phyloP scores from a whole-genome alignment of 164 flowering plant species.

The Stephania cephalantha region DNA sequence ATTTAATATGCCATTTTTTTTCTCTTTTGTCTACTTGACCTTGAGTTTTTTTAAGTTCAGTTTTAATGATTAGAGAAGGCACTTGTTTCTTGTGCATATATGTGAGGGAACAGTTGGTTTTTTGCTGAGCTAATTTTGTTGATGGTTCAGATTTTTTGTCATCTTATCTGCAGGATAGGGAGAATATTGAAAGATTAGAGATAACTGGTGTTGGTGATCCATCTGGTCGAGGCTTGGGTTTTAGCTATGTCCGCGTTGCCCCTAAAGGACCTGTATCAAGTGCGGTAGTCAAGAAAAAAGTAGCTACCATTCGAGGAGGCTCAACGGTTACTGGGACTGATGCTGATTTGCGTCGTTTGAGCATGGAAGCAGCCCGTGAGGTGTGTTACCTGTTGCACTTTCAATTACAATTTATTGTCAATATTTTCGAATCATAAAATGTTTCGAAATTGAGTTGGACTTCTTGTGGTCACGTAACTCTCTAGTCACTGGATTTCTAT shows the following conservation, averaged over 20 bases:
- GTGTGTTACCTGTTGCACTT: slow-evolving; percentile 26
- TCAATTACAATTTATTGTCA: background rate
- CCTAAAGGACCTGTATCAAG: slow-evolving; percentile 74
- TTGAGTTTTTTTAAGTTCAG: too few species aligned
- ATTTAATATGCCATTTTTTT: too few species aligned
- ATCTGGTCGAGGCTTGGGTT: slow-evolving; percentile 95
- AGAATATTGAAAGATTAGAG: slow-evolving; percentile 90
- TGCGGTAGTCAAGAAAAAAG: slow-evolving; percentile 70
- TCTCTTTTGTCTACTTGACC: too few species aligned
- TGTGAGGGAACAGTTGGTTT: background rate
- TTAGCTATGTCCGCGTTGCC: slow-evolving; percentile 87
- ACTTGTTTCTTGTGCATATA: too few species aligned
- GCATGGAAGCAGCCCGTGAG: slow-evolving; percentile 99
- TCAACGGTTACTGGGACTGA: slow-evolving; percentile 97
- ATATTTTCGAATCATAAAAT: background rate
- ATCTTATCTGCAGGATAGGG: slow-evolving; percentile 60
- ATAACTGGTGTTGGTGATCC: slow-evolving; percentile 99
- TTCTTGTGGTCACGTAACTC: too few species aligned
- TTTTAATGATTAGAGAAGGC: too few species aligned
- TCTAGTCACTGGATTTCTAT: too few species aligned
- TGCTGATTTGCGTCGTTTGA: slow-evolving; percentile 93
- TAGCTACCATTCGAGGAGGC: slow-evolving; percentile 51
- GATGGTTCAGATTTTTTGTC: background rate
- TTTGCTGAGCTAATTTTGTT: background rate
- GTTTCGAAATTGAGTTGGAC: too few species aligned